Percentiles rank a stretch among this genome's conserved stretches.
phyloP scores from a whole-genome alignment of 345 rosid species.

The Laguncularia racemosa region DNA sequence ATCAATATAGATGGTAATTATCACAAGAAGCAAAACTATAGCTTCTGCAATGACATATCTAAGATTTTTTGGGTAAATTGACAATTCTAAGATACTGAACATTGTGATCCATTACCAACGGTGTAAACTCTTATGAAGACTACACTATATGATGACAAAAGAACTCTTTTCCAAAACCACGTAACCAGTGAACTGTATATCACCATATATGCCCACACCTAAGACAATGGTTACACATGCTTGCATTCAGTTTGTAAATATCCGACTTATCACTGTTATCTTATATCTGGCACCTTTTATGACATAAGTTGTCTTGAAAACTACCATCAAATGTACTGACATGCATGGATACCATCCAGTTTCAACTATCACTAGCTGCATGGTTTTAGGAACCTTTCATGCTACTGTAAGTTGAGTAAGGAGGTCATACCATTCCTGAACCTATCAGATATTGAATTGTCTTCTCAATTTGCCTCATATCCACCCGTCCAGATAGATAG shows the following conservation, averaged over 20 bases:
- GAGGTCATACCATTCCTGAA: slow-evolving; percentile 62
- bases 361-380: background rate
- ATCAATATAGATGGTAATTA: too few species aligned
- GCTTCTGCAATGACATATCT: too few species aligned
- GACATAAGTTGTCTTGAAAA: background rate
- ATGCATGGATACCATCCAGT: background rate
- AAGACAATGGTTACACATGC: background rate
- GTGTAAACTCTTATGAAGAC: too few species aligned
- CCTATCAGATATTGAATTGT: slow-evolving; percentile 67
- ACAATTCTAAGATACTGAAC: too few species aligned
- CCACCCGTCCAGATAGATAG: slow-evolving; percentile 61
- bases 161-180: background rate
- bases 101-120: too few species aligned
- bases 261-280: too few species aligned
- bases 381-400: background rate
- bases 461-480: slow-evolving; percentile 70
- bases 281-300: too few species aligned
- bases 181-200: background rate
- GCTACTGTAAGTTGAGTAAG: background rate
- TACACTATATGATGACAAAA: too few species aligned
- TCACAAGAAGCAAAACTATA: too few species aligned
- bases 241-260: too few species aligned
- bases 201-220: background rate
- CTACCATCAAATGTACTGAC: background rate
- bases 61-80: too few species aligned